A percentile compares a stretch with the other conserved stretches of the same genome.
Evolutionary conservation across 176 grass and related monocot species (phyloP).

Genomic region (Oropetium thomaeum): DNA sequence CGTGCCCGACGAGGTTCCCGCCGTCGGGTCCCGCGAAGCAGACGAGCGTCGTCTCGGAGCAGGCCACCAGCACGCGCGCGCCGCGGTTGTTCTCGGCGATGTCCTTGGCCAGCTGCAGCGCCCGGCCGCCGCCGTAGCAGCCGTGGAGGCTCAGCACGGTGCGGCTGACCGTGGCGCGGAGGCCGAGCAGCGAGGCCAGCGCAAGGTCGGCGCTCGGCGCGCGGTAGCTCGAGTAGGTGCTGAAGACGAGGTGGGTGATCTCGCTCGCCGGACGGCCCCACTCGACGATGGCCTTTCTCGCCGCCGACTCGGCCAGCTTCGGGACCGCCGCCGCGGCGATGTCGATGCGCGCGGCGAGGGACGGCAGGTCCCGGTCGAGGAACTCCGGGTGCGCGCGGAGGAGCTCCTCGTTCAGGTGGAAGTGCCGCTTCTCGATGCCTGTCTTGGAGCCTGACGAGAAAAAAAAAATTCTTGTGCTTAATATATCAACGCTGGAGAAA

Average conservation of each 20-base stretch:
- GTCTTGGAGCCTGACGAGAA: constrained; percentile 39
- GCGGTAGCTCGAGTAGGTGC: constrained; percentile 41
- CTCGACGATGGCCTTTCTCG: constrained; percentile 49
- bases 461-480: too few relatives aligned
- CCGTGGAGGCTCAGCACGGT: constrained; percentile 41
- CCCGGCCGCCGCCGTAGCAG: constrained; percentile 36
- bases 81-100: constrained; percentile 56
- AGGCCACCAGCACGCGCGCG: constrained; percentile 43
- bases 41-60: constrained; percentile 42
- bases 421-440: constrained; percentile 45
- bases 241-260: constrained; percentile 56
- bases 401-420: constrained; percentile 31
- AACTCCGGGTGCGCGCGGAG: constrained; percentile 32
- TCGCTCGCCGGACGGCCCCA: constrained; percentile 53
- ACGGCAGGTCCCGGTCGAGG: constrained; percentile 22
- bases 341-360: constrained; percentile 39
- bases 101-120: constrained; percentile 54
- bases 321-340: constrained; percentile 34
- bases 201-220: constrained; percentile 36
- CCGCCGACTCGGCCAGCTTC: constrained; percentile 38
- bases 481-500: too few relatives aligned
- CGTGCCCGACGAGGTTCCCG: constrained; percentile 40
- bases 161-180: constrained; percentile 24
- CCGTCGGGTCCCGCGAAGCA: constrained; percentile 35
- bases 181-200: constrained; percentile 39